Percentiles rank a stretch among this genome's conserved stretches.
Conservation (phyloP, 2,329 filamentous ascomycete genomes). For the Xylaria sp. region DNA sequence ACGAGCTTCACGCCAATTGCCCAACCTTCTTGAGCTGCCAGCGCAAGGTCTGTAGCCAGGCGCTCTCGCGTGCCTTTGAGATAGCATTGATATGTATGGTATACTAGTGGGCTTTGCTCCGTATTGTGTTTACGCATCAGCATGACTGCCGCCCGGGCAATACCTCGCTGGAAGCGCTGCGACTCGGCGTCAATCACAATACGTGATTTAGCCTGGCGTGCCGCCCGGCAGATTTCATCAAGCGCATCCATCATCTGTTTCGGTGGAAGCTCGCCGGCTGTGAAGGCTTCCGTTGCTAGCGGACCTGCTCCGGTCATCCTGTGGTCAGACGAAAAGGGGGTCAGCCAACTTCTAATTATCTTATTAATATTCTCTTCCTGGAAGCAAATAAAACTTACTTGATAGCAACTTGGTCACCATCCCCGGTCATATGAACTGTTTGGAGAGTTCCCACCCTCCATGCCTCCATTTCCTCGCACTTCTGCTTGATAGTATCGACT, state of each 20-base stretch:
- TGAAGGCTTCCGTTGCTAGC: constrained; percentile 10
- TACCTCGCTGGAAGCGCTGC: constrained; percentile 13
- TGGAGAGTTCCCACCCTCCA: constrained; percentile 16
- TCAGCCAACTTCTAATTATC: constrained; percentile 1
- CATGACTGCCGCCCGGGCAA: constrained; percentile 9
- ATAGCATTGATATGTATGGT: constrained; percentile 20
- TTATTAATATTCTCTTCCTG: not conserved
- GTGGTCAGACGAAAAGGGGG: not conserved
- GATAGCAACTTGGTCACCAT: constrained; percentile 19
- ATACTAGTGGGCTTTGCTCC: constrained; percentile 8
- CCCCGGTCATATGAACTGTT: constrained; percentile 9
- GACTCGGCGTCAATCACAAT: constrained; percentile 15
- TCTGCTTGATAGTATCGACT: not conserved
- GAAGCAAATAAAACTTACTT: constrained; percentile 9
- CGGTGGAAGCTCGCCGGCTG: constrained; percentile 8
- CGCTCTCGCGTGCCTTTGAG: constrained; percentile 10
- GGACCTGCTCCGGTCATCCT: constrained; percentile 21
- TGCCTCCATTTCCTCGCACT: constrained; percentile 14
- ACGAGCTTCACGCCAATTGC: constrained; percentile 7
- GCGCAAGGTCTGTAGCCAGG: constrained; percentile 11
- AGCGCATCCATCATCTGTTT: constrained; percentile 15
- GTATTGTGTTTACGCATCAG: constrained; percentile 21
- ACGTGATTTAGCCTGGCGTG: not conserved
- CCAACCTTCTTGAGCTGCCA: constrained; percentile 3
- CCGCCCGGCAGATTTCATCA: constrained; percentile 14